Conservation (phyloP, 148 eudicot species). For the Suaeda aralocaspica region DNA sequence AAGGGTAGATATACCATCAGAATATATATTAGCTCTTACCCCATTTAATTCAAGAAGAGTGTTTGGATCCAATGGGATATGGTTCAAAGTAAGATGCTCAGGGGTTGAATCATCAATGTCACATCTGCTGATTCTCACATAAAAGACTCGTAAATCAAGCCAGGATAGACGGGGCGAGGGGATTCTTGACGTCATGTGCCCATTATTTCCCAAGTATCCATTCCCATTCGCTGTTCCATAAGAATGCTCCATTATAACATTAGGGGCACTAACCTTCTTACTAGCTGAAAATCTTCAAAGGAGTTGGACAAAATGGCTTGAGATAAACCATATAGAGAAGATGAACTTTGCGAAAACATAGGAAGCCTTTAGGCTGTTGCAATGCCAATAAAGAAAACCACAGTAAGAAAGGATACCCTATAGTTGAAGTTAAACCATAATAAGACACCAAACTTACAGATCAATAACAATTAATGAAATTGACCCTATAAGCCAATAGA, state of each 20-base stretch:
- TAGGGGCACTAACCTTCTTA: conserved; percentile 17
- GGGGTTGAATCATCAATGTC: conserved; percentile 59
- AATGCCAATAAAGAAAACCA: not conserved
- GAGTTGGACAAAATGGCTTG: conserved; percentile 16
- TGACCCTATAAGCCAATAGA: not conserved
- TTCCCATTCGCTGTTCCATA: conserved; percentile 32
- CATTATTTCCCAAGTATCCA: conserved; percentile 36
- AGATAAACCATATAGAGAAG: conserved; percentile 25
- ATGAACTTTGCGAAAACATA: conserved; percentile 20
- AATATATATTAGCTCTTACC: conserved; percentile 50
- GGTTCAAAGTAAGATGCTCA: conserved; percentile 58
- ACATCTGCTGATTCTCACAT: conserved; percentile 61
- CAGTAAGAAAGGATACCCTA: not conserved
- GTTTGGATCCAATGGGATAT: conserved; percentile 55
- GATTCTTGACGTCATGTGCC: conserved; percentile 31
- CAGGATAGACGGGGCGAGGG: conserved; percentile 42
- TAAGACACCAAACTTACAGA: conserved; percentile 7
- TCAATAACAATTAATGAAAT: not conserved
- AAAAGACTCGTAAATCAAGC: conserved; percentile 72
- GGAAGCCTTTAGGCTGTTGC: conserved; percentile 17
- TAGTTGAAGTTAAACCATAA: not conserved
- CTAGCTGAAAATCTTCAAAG: conserved; percentile 17
- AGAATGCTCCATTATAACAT: conserved; percentile 35
- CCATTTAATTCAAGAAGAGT: conserved; percentile 77
- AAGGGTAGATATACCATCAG: conserved; percentile 50